Percentiles rank a stretch among this genome's conserved stretches.
Evolutionary conservation across 2,329 filamentous ascomycete genomes (phyloP).

Genomic region (Aureobasidium vineae): DNA sequence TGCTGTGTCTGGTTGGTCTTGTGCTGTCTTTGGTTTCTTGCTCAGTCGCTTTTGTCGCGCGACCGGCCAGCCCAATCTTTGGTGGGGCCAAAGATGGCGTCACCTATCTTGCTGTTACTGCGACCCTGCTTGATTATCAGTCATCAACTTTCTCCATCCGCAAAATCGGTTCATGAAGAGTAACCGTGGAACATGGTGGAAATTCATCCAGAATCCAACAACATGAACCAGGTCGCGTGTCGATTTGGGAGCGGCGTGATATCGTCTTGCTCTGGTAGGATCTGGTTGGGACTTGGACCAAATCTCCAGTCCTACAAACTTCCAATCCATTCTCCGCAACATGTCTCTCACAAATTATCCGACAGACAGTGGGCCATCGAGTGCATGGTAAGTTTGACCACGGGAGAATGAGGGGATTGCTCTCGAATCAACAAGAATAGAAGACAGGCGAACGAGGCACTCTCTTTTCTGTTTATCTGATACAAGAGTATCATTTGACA

Average conservation of each 20-base stretch:
- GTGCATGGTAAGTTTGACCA: background rate
- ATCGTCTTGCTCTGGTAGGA: too few relatives aligned
- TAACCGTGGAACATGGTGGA: too few relatives aligned
- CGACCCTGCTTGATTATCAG: background rate
- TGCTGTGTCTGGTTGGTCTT: background rate
- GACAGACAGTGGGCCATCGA: background rate
- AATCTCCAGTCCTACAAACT: too few relatives aligned
- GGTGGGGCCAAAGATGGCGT: slow-evolving; percentile 14
- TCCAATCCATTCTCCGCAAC: background rate
- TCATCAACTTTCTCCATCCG: background rate
- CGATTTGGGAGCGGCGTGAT: too few relatives aligned
- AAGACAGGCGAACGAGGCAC: background rate
- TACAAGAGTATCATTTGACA: background rate
- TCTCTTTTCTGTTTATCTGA: background rate
- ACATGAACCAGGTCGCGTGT: too few relatives aligned
- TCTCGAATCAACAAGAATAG: background rate
- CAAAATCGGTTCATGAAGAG: too few relatives aligned
- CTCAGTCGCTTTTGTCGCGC: slow-evolving; percentile 11
- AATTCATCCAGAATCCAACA: too few relatives aligned
- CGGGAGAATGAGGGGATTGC: background rate
- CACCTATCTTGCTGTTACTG: background rate
- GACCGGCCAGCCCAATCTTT: slow-evolving; percentile 16
- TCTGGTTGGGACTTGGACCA: too few relatives aligned
- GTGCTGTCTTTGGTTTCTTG: background rate
- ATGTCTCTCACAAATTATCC: background rate